A percentile compares a stretch with the other conserved stretches of the same genome.
These are phyloP conservation scores for Clarireedia paspali DNA, from an alignment of 2,329 filamentous ascomycete genomes.

Conservation along the genomic window DNA sequence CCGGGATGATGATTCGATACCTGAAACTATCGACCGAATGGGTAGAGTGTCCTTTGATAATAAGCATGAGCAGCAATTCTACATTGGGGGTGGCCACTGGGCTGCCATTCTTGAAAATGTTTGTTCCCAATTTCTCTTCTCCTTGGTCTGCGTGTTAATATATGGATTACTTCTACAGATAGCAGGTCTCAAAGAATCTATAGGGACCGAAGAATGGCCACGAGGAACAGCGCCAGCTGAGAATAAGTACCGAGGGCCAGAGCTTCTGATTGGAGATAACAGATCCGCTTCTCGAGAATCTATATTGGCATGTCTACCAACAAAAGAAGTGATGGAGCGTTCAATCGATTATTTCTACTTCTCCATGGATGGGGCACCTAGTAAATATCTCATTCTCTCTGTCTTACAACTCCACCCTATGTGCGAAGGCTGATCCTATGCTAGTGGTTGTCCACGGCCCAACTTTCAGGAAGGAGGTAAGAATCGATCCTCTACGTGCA, in stretches of 20 bases:
- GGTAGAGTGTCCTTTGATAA: constrained; percentile 20
- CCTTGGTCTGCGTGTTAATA: too few species aligned
- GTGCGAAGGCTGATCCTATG: background rate
- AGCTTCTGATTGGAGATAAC: constrained; percentile 19
- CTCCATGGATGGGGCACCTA: constrained; percentile 42
- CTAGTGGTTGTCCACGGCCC: constrained; percentile 38
- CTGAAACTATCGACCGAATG: constrained; percentile 15
- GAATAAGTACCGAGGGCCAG: constrained; percentile 10
- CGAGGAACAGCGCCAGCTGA: background rate
- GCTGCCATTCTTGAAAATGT: constrained; percentile 7
- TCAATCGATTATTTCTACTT: constrained; percentile 45
- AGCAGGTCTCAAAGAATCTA: constrained; percentile 51
- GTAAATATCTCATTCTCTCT: constrained; percentile 28
- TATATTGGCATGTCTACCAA: constrained; percentile 40
- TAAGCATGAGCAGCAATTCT: constrained; percentile 29
- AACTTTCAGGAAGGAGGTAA: constrained; percentile 39
- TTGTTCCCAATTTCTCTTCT: background rate
- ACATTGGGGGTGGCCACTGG: constrained; percentile 6
- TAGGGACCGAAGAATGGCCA: constrained; percentile 25
- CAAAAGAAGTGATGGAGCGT: constrained; percentile 38
- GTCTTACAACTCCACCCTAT: background rate
- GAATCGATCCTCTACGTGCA: constrained; percentile 4
- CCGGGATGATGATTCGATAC: constrained; percentile 1
- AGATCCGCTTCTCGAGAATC: constrained; percentile 34
- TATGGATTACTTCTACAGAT: constrained; percentile 39